A percentile compares a stretch with the other conserved stretches of the same genome.
Conservation (phyloP, 2,329 filamentous ascomycete genomes). For the Pyrenochaeta sp. region DNA sequence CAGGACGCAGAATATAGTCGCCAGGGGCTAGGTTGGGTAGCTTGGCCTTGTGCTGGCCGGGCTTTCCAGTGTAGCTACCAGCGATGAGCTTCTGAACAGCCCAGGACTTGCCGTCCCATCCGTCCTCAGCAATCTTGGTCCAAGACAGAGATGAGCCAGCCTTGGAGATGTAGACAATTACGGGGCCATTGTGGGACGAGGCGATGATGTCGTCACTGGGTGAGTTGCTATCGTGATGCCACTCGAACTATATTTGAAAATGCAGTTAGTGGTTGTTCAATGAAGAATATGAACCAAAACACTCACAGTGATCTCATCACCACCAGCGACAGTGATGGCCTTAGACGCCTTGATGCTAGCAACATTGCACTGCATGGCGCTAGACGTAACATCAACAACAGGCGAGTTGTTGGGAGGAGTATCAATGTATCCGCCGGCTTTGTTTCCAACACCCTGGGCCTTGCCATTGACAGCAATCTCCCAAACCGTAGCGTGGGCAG, state of each 20-base stretch:
- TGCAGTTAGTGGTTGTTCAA: constrained; percentile 6
- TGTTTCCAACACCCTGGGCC: constrained; percentile 45
- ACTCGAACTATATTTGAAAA: constrained; percentile 47
- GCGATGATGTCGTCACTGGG: constrained; percentile 62
- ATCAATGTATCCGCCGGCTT: constrained; percentile 58
- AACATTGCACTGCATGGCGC: constrained; percentile 48
- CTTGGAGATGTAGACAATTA: constrained; percentile 62
- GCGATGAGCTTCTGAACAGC: constrained; percentile 51
- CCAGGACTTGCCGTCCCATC: constrained; percentile 47
- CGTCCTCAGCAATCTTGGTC: constrained; percentile 56
- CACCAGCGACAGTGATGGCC: constrained; percentile 57
- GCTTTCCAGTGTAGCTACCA: constrained; percentile 39
- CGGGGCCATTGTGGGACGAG: constrained; percentile 60
- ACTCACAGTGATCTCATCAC: constrained; percentile 53
- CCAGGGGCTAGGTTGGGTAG: constrained; percentile 52
- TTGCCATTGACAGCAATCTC: constrained; percentile 54
- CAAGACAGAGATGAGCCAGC: constrained; percentile 55
- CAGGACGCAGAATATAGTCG: constrained; percentile 54
- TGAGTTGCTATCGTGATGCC: constrained; percentile 60
- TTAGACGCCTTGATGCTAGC: constrained; percentile 45
- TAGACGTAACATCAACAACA: constrained; percentile 45
- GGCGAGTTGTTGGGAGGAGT: constrained; percentile 52
- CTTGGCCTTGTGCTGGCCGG: constrained; percentile 53
- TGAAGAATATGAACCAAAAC: background rate
- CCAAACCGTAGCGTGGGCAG: constrained; percentile 48